Base-by-base conservation (phyloP, 2,329 filamentous ascomycete genomes). In the Xylariaceae sp. region DNA sequence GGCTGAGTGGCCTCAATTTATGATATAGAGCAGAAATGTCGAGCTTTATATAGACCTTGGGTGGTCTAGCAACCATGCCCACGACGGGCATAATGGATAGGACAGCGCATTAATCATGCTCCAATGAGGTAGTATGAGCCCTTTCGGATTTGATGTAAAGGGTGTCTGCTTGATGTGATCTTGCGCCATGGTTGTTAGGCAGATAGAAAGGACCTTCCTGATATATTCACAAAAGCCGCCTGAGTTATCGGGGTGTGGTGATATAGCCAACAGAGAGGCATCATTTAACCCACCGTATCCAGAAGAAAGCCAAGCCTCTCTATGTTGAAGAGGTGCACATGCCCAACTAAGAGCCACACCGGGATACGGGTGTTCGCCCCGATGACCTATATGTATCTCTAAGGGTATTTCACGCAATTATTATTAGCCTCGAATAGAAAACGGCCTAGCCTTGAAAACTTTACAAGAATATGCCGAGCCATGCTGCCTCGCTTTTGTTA, bases 241-340 rank as follows among this genome's bases (percentile, higher is more conserved):
- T 54, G 41, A 52, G 57, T 44, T 57, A 51, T 54, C 54, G 48
- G 50, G 50, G 18, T 12, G 40, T 52, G 19, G 49, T 47, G 41
- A 40, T 45, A 37, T 53, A 32, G 49, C 40, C 23, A 48, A 26
- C 32, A 19, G 18, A 48, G 19, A 52, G 19, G 40, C 32, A 52
- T 60, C 60, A 62, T 62, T 53, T 60, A 54, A 54, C 57, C 47
- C 47, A 32, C 55, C 45, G 43, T 53, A 50, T 44, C 32, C 57
- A 55, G 59, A 19, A 48, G 45, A 50, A 10, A 50, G 19, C 52
- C 42, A 45, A 48, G 47, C 42, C 43, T 49, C 42, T 37, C 7
- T 10, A 37, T 37, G 32, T 37, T 37, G 32, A 37, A 37, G 32
- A 12, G 14, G 6, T 3, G 12, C 32, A 37, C 32, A 16, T 14